phyloP scores from a whole-genome alignment of 164 flowering plant species.

The Hamamelis virginiana region DNA sequence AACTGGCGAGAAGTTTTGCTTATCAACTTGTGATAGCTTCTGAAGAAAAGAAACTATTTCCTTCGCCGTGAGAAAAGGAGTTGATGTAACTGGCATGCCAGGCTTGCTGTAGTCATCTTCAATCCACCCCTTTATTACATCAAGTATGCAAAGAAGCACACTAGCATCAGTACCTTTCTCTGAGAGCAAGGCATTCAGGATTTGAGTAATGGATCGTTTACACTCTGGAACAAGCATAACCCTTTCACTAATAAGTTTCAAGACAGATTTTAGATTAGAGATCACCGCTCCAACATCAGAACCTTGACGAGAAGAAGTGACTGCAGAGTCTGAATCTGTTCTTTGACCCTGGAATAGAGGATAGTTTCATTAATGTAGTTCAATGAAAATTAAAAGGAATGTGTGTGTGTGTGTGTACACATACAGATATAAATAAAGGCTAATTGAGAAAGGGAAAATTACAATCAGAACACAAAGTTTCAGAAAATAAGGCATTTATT shows the following conservation, averaged over 20 bases:
- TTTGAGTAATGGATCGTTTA: constrained; percentile 69
- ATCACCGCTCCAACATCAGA: constrained; percentile 74
- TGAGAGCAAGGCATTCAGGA: constrained; percentile 68
- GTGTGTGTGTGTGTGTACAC: too few relatives aligned
- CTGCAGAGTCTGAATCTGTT: constrained; percentile 84
- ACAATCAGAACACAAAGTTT: neutral
- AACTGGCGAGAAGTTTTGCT: constrained; percentile 57
- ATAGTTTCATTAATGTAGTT: neutral
- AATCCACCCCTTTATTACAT: constrained; percentile 86
- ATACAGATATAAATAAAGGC: neutral
- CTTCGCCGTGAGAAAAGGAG: constrained; percentile 61
- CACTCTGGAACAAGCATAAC: constrained; percentile 84
- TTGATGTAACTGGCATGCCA: constrained; percentile 44
- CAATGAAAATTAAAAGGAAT: neutral
- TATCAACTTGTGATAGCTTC: constrained; percentile 96
- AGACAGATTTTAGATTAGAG: constrained; percentile 70
- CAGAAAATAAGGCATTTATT: neutral
- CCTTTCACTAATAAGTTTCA: constrained; percentile 83
- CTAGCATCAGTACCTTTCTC: constrained; percentile 88
- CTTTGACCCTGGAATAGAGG: constrained; percentile 60
- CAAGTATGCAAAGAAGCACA: constrained; percentile 88
- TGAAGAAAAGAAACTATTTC: constrained; percentile 87
- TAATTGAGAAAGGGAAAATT: neutral
- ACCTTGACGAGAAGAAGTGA: constrained; percentile 81
- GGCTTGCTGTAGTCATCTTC: constrained; percentile 69